Evolutionary conservation across 805 yeast species (phyloP).

Genomic region (Maudiozyma serrabonitensis): DNA sequence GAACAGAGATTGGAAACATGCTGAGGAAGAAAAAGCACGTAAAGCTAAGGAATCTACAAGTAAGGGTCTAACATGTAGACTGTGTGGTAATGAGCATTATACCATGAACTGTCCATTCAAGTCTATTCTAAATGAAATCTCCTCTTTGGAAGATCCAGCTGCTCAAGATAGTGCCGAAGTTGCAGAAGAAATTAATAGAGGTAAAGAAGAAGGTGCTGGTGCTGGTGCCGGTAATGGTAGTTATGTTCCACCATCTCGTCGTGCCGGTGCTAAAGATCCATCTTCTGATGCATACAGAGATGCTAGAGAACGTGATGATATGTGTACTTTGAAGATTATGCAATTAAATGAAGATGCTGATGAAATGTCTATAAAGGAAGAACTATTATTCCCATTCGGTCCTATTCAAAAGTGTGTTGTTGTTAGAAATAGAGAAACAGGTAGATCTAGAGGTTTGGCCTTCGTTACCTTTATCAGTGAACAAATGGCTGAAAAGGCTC

Average conservation of each 20-base stretch:
- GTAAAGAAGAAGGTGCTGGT: conserved; percentile 23
- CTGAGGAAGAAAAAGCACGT: conserved; percentile 56
- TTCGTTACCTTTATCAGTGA: conserved; percentile 73
- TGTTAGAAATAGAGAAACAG: conserved; percentile 86
- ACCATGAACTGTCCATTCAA: conserved; percentile 93
- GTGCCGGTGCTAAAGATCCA: conserved; percentile 34
- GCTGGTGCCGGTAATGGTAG: conserved; percentile 32
- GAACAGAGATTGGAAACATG: conserved; percentile 67
- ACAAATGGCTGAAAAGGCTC: conserved; percentile 64
- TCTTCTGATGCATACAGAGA: conserved; percentile 34
- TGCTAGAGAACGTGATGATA: conserved; percentile 65
- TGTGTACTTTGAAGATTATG: conserved; percentile 79
- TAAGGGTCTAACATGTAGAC: conserved; percentile 62
- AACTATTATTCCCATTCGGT: conserved; percentile 60
- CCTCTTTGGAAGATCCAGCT: conserved; percentile 32
- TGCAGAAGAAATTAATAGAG: conserved; percentile 25
- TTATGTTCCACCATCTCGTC: conserved; percentile 55
- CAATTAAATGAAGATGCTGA: conserved; percentile 80
- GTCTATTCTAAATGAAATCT: conserved; percentile 58
- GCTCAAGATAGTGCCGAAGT: conserved; percentile 27
- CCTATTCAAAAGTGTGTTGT: conserved; percentile 66
- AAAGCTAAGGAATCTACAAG: conserved; percentile 36
- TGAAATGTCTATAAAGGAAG: conserved; percentile 68
- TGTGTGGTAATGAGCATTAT: conserved; percentile 90
- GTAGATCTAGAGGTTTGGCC: conserved; percentile 91